These are phyloP conservation scores for Escovopsis weberi DNA, from an alignment of 2,329 filamentous ascomycete genomes.

Conservation along the genomic window DNA sequence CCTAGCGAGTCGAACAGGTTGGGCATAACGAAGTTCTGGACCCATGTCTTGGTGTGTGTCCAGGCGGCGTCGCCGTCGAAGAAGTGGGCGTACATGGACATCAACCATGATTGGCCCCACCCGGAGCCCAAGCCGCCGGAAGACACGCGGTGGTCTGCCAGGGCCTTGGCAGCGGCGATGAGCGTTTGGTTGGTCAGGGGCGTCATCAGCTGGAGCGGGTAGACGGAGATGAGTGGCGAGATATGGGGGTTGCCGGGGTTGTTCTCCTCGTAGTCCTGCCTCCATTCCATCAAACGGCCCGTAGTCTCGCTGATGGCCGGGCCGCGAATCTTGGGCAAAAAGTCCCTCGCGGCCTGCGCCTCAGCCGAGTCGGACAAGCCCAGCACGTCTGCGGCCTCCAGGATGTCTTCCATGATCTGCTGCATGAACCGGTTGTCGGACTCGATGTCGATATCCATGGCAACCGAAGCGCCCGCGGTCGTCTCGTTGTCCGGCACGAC, in stretches of 20 bases:
- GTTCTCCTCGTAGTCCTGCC: constrained; percentile 17
- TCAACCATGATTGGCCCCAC: constrained; percentile 33
- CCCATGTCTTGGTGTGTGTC: constrained; percentile 8
- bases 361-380: constrained; percentile 1
- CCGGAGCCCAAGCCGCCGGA: constrained; percentile 13
- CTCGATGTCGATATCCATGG: constrained; percentile 10
- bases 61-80: constrained; percentile 19
- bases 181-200: constrained; percentile 6
- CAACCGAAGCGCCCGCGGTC: constrained; percentile 1
- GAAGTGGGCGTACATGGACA: constrained; percentile 30
- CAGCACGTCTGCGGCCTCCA: constrained; percentile 3
- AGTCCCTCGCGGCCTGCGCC: constrained; percentile 3
- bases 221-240: constrained; percentile 30
- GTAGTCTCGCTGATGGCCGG: constrained; percentile 7
- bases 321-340: constrained; percentile 4
- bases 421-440: constrained; percentile 14
- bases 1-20: constrained; percentile 26
- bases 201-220: constrained; percentile 20
- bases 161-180: constrained; percentile 13
- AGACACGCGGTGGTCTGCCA: constrained; percentile 17
- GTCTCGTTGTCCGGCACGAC: constrained; percentile 5
- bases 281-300: constrained; percentile 24
- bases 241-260: constrained; percentile 33
- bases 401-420: constrained; percentile 3
- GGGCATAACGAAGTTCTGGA: constrained; percentile 10